Base-by-base conservation (phyloP, 73 alveolate species). In the Halteria grandinella region DNA sequence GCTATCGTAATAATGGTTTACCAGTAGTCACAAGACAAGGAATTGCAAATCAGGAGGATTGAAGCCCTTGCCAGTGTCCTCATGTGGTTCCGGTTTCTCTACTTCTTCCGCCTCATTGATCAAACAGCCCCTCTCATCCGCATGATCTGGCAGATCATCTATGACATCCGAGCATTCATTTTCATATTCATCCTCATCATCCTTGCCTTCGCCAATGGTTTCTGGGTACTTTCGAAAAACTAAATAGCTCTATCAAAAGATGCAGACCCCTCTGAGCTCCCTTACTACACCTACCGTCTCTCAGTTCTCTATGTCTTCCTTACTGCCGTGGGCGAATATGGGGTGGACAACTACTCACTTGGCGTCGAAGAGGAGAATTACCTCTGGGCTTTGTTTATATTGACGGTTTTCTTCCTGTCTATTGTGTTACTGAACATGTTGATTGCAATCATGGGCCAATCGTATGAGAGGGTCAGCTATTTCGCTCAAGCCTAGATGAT, bases 81-180 rank as follows among this genome's bases (percentile, higher is more conserved):
- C 18, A 49, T 70, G 73, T 70, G 72, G 73, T 10, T 73, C 33
- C 32, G 34, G 37, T 55, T 55, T 24, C 20, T 73, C 21, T 73
- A 53, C 39, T 73, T 73, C 50, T 28, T 73, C 1, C 29, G 86
- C 24, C 27, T 73, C 14, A 11, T 73, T 18, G 63, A 73, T 14
- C 29, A 31, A 14, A 73, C 86, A 48, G 76, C 76, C 15, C 69
- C 86, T 0, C 25, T 77, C 3, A 36, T 77, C 33, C 62, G 89
- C 29, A 77, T 77, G 80, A 62, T 77, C 5, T 48, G 24, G 11
- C 76, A 77, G 41, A 50, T 77, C 3, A 48, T 66, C n/a, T 2
- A 34, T 10, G 82, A 77, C 64, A 63, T 64, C 76, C 21, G n/a
- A 15, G 21, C 25, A 32, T 77, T 77, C 64, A 21, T 77, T 31